Conservation (phyloP, 1,139 yeast species). For the Yamadazyma oceani region DNA sequence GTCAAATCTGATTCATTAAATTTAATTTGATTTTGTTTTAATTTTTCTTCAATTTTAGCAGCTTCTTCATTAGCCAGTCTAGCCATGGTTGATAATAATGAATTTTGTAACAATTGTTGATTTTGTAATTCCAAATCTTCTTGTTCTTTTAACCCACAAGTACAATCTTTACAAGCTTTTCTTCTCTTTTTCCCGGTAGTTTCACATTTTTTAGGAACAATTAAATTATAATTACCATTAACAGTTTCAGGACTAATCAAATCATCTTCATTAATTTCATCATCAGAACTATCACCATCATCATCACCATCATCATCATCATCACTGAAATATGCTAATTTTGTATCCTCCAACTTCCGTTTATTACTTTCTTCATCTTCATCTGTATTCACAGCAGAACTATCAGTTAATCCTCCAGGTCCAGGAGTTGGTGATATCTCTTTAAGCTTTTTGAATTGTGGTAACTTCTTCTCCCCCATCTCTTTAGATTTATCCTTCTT, state of each 20-base stretch:
- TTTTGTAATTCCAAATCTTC: conserved; percentile 57
- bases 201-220: conserved; percentile 51
- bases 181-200: conserved; percentile 65
- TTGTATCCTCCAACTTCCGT: conserved; percentile 46
- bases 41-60: conserved; percentile 50
- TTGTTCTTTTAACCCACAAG: conserved; percentile 89
- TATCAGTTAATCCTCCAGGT: conserved; percentile 41
- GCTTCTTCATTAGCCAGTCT: conserved; percentile 56
- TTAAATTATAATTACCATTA: conserved; percentile 28
- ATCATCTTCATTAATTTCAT: conserved; percentile 44
- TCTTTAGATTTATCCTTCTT: conserved; percentile 20
- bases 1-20: conserved; percentile 67
- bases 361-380: conserved; percentile 40
- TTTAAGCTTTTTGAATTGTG: conserved; percentile 29
- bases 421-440: conserved; percentile 5
- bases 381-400: conserved; percentile 38
- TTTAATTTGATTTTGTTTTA: conserved; percentile 47
- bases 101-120: conserved; percentile 48
- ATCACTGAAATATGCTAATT: conserved; percentile 54
- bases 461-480: conserved; percentile 17
- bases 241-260: conserved; percentile 29
- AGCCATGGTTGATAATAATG: conserved; percentile 49
- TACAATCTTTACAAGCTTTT: conserved; percentile 95
- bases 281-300: conserved; percentile 17
- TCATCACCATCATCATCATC: conserved; percentile 34